phyloP scores from a whole-genome alignment of 2,329 filamentous ascomycete genomes.

The Fusarium liriodendri region DNA sequence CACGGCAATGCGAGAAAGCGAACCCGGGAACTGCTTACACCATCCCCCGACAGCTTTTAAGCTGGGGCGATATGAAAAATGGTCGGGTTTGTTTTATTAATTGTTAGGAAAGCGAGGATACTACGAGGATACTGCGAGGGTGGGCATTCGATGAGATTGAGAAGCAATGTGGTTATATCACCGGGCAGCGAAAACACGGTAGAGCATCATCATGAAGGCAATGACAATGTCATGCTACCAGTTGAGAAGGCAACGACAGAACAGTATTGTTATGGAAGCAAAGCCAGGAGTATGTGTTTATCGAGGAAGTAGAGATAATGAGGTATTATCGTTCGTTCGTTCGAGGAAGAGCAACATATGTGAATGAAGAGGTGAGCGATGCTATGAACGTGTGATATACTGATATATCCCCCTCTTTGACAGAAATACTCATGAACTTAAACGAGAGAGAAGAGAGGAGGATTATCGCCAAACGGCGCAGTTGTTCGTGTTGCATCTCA shows the following conservation, averaged over 20 bases:
- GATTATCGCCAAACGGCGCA: background rate
- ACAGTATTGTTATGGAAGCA: background rate
- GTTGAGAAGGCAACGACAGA: background rate
- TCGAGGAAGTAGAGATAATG: background rate
- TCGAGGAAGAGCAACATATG: background rate
- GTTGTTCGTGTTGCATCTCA: background rate
- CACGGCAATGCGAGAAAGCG: background rate
- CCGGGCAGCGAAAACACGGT: background rate
- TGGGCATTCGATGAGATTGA: background rate
- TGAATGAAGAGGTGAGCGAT: background rate
- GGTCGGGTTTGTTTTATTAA: background rate
- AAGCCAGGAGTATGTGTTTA: background rate
- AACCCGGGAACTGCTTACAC: background rate
- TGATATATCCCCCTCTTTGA: background rate
- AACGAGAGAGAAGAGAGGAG: background rate
- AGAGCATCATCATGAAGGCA: background rate
- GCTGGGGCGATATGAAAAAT: background rate
- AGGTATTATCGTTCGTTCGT: background rate
- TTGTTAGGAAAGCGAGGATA: background rate
- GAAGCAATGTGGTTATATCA: background rate
- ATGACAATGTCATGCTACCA: background rate
- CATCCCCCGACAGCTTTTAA: background rate
- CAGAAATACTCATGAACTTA: background rate
- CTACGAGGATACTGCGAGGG: background rate
- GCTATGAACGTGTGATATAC: background rate